A percentile compares a stretch with the other conserved stretches of the same genome.
phyloP scores from a whole-genome alignment of 2,329 filamentous ascomycete species.

The Torrubiella hemipterigena region DNA sequence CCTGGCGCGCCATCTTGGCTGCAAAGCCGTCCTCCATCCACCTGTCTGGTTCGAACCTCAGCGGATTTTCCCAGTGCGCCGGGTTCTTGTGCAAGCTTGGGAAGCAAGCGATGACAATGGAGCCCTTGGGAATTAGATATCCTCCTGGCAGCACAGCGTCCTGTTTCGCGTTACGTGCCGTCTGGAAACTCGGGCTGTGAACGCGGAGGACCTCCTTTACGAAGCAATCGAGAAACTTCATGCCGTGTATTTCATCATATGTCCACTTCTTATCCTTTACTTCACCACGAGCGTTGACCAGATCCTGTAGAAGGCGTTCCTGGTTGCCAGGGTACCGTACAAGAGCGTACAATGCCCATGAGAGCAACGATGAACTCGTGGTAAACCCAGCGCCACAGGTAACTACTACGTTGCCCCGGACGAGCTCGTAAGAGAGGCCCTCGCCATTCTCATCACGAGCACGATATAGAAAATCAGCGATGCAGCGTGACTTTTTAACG shows the following conservation, averaged over 20 bases:
- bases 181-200: constrained; percentile 45
- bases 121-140: constrained; percentile 34
- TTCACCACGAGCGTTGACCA: constrained; percentile 30
- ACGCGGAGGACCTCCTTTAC: constrained; percentile 43
- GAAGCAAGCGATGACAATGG: constrained; percentile 34
- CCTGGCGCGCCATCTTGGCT: constrained; percentile 34
- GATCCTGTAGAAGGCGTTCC: constrained; percentile 38
- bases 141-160: constrained; percentile 42
- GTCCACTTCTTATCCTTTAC: constrained; percentile 26
- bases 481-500: constrained; percentile 4
- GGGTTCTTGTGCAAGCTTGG: constrained; percentile 35
- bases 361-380: constrained; percentile 38
- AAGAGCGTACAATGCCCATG: constrained; percentile 38
- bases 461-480: constrained; percentile 33
- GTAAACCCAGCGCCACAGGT: constrained; percentile 41
- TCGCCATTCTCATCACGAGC: constrained; percentile 37
- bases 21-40: constrained; percentile 31
- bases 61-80: constrained; percentile 38
- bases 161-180: constrained; percentile 36
- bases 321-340: constrained; percentile 37
- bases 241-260: constrained; percentile 26
- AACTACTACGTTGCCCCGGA: constrained; percentile 22
- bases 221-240: constrained; percentile 37
- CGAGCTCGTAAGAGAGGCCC: constrained; percentile 24
- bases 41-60: constrained; percentile 39